Evolutionary conservation across 139 green algal species (phyloP), one percentile per base, ranked within the genome.

Genomic region (Dunaliella sp.): DNA sequence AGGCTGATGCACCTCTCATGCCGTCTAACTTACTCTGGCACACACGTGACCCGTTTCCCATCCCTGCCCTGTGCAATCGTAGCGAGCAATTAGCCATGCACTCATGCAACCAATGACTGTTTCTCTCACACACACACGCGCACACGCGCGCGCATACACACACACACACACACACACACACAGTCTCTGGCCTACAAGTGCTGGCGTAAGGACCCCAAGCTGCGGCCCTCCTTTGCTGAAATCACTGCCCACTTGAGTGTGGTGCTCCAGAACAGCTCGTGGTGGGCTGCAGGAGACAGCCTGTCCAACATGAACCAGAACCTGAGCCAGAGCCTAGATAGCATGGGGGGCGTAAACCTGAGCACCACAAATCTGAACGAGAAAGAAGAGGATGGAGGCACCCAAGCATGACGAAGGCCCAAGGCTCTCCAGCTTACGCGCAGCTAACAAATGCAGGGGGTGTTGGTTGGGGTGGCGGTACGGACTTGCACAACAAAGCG

Each of bases 131-230:
- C 48, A 16, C 48, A 65, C 48, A 65, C 16, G 16, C 48, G 16
- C 48, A 65, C 48, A 65, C 48, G 16, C 16, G 48, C 48, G 16
- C 48, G n/a, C 48, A 65, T 65, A 65, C 48, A 65, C 48, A 65
- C 48, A 65, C 48, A 65, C 16, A 16, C 48, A 65, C 48, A 16
- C 16, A 65, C 48, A n/a, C 12, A n/a, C n/a, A 16, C 48, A 16
- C 48, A 86, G 58, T 25, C 77, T 3, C 86, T 94, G 76, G 88
- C 88, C 0, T 82, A 83, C 82, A 75, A 83, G 65, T 95, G 92
- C 89, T 95, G 92, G 92, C 73, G 82, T 31, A 88, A 87, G 73
- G 85, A 91, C 59, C 88, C 92, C 33, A 84, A 89, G 82, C 36
- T 59, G 57, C 84, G 90, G 26, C 90, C 90, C 32, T 79, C 86